Conservation (phyloP, 768 basidiomycete genomes). For the Boletus pseudopeckii region DNA sequence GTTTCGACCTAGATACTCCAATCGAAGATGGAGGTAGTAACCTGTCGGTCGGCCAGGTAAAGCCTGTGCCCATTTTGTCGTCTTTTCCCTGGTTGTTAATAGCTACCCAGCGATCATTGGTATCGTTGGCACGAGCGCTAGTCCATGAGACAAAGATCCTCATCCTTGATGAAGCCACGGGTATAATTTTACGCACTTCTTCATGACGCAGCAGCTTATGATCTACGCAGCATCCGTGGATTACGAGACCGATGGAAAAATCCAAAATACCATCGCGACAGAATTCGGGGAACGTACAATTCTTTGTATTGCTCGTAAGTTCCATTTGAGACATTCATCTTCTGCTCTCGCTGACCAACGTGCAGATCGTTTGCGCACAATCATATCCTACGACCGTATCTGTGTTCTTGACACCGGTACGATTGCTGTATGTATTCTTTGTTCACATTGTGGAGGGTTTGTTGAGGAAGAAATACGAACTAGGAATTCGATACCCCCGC, state of each 20-base stretch:
- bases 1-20: constrained; percentile 78
- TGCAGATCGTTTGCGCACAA: constrained; percentile 79
- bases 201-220: background rate
- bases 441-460: background rate
- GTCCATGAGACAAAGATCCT: constrained; percentile 84
- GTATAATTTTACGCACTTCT: constrained; percentile 26
- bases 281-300: constrained; percentile 85
- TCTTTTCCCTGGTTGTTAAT: background rate
- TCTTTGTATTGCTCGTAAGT: constrained; percentile 81
- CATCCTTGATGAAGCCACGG: constrained; percentile 88
- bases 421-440: constrained; percentile 53
- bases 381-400: constrained; percentile 85
- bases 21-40: constrained; percentile 89
- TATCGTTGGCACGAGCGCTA: constrained; percentile 84
- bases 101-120: constrained; percentile 70
- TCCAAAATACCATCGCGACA: constrained; percentile 84
- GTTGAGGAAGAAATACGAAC: background rate
- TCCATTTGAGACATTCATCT: background rate
- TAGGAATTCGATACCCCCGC: constrained; percentile 82
- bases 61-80: background rate
- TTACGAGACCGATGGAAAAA: constrained; percentile 85
- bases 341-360: background rate
- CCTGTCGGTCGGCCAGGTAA: constrained; percentile 60
- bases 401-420: constrained; percentile 81
- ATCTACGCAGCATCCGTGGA: constrained; percentile 67